phyloP scores from a whole-genome alignment of 1,139 yeast genomes.

The Taphrina wiesneri region DNA sequence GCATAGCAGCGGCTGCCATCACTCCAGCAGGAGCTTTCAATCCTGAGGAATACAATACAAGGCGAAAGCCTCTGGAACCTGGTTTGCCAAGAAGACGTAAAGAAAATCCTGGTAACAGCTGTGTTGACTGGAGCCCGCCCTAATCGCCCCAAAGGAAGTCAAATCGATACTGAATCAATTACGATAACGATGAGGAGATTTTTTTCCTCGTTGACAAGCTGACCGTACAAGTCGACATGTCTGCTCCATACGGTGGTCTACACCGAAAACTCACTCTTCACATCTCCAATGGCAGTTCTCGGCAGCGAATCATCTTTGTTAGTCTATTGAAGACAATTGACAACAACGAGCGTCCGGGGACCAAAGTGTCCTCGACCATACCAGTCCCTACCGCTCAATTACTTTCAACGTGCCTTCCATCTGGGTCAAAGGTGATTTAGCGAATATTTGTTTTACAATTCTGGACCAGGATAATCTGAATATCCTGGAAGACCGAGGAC shows the following conservation, averaged over 20 bases:
- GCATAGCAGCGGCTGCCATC: background rate
- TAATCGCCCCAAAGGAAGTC: background rate
- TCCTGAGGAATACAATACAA: background rate
- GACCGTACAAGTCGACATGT: background rate
- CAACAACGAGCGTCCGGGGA: background rate
- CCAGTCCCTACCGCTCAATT: background rate
- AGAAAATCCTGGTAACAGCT: background rate
- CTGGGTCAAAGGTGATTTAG: background rate
- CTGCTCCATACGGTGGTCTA: background rate
- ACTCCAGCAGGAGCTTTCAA: background rate
- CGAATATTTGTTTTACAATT: background rate
- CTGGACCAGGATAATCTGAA: background rate
- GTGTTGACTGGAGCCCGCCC: background rate
- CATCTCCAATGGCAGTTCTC: background rate
- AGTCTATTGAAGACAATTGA: background rate
- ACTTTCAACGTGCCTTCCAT: background rate
- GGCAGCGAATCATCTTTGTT: background rate
- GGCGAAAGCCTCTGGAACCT: background rate
- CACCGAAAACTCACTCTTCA: background rate
- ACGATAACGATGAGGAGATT: background rate
- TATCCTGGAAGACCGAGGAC: background rate
- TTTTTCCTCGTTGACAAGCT: background rate
- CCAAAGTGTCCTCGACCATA: background rate
- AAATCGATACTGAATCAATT: background rate
- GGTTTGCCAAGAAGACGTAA: background rate